These are phyloP conservation scores for Eucalyptus marginata DNA, from an alignment of 345 rosid genomes.

Conservation along the genomic window DNA sequence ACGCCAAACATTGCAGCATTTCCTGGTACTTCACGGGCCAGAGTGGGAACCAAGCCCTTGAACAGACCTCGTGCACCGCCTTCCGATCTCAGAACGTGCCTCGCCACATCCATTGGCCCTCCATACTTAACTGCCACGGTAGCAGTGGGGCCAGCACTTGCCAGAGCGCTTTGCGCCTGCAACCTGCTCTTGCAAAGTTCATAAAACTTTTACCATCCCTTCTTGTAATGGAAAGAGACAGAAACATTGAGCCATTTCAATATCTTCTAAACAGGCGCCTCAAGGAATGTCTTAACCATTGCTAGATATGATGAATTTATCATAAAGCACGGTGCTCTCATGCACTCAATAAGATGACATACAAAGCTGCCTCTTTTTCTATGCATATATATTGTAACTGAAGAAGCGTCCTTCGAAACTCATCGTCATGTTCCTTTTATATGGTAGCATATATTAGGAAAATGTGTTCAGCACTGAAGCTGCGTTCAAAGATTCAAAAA, in stretches of 20 bases:
- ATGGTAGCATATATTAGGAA: not conserved
- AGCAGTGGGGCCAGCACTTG: slow-evolving; percentile 28
- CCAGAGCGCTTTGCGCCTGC: slow-evolving; percentile 88
- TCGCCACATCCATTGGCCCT: slow-evolving; percentile 96
- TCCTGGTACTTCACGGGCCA: slow-evolving; percentile 94
- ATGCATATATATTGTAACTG: not conserved
- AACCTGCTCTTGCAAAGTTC: slow-evolving; percentile 31
- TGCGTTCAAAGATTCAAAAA: not conserved
- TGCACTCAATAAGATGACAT: not conserved
- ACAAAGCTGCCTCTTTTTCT: not conserved
- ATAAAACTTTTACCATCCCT: not conserved
- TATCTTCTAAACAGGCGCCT: not conserved
- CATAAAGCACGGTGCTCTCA: not conserved
- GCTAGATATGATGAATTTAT: not conserved
- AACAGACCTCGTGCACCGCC: slow-evolving; percentile 80
- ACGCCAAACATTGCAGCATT: slow-evolving; percentile 86
- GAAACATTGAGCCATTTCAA: not conserved
- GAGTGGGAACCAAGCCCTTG: slow-evolving; percentile 89
- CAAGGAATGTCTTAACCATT: not conserved
- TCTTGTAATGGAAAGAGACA: not conserved
- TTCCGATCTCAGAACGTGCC: slow-evolving; percentile 76
- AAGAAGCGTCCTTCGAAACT: not conserved
- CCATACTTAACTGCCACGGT: slow-evolving; percentile 58
- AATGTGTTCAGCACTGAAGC: not conserved
- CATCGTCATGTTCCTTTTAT: not conserved